These are phyloP conservation scores for Solanum dulcamara DNA, from an alignment of 257 asterid genomes.

Conservation along the genomic window DNA sequence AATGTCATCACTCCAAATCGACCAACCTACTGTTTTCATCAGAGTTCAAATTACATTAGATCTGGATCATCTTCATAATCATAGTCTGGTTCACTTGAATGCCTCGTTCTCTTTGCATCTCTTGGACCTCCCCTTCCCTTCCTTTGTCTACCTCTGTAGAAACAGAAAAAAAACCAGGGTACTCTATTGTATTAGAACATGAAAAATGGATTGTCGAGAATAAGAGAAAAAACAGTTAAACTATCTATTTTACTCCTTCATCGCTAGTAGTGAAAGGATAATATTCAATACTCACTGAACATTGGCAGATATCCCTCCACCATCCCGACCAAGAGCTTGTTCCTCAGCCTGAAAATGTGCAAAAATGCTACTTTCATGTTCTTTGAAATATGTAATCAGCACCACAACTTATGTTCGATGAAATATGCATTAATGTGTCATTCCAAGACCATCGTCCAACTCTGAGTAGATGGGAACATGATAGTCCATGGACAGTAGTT, in stretches of 20 bases:
- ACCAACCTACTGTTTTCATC: not conserved
- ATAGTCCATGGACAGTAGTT: not conserved
- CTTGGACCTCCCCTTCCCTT: constrained; percentile 80
- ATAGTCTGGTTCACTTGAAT: constrained; percentile 76
- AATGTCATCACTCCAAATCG: not conserved
- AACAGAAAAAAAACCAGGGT: not conserved
- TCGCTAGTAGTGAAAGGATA: not conserved
- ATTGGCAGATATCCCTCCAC: constrained; percentile 48
- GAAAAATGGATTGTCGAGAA: not conserved
- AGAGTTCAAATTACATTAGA: constrained; percentile 36
- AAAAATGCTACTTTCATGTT: not conserved
- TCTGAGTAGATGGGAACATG: not conserved
- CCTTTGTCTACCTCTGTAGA: constrained; percentile 76
- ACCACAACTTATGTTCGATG: not conserved
- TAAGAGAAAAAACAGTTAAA: not conserved
- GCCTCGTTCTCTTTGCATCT: constrained; percentile 77
- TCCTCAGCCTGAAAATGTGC: constrained; percentile 66
- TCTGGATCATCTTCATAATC: constrained; percentile 97
- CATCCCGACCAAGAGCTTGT: constrained; percentile 70
- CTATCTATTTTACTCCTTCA: not conserved
- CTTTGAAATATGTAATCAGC: not conserved
- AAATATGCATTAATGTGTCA: not conserved
- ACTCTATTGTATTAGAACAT: not conserved
- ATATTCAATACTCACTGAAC: constrained; percentile 61
- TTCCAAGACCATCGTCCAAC: not conserved